Conservation (phyloP, 371 early-diverging fungal species). For the Gilbertella persicaria region DNA sequence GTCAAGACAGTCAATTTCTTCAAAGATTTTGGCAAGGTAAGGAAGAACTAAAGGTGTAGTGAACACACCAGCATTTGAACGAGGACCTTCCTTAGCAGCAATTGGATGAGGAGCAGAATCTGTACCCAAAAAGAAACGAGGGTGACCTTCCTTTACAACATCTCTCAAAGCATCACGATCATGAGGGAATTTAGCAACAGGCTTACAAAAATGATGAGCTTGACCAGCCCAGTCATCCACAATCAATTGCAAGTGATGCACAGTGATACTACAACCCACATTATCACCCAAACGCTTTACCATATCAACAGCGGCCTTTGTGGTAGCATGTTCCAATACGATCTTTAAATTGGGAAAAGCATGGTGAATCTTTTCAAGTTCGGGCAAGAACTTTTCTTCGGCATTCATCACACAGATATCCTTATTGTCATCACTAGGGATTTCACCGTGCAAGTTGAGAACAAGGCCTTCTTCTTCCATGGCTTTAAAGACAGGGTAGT, state of each 20-base stretch:
- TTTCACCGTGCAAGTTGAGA: conserved; percentile 95
- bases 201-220: conserved; percentile 97
- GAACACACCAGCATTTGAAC: conserved; percentile 90
- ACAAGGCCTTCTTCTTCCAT: conserved; percentile 96
- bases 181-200: conserved; percentile 94
- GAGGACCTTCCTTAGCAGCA: conserved; percentile 81
- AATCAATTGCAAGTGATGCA: conserved; percentile 89
- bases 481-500: conserved; percentile 91
- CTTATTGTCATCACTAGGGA: conserved; percentile 82
- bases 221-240: conserved; percentile 98
- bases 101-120: conserved; percentile 97
- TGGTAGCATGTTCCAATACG: conserved; percentile 96
- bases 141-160: conserved; percentile 82
- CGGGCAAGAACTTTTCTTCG: conserved; percentile 88
- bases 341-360: conserved; percentile 94
- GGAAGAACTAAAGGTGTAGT: conserved; percentile 84
- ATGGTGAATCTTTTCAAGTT: conserved; percentile 79
- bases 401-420: conserved; percentile 95
- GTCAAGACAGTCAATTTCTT: conserved; percentile 83
- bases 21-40: conserved; percentile 88
- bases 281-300: conserved; percentile 90
- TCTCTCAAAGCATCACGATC: conserved; percentile 90
- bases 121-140: conserved; percentile 95
- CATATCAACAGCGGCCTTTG: conserved; percentile 90
- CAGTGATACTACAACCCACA: conserved; percentile 93